Evolutionary conservation across 805 yeast genomes (phyloP).

Genomic region (Cyberlindnera veronae): DNA sequence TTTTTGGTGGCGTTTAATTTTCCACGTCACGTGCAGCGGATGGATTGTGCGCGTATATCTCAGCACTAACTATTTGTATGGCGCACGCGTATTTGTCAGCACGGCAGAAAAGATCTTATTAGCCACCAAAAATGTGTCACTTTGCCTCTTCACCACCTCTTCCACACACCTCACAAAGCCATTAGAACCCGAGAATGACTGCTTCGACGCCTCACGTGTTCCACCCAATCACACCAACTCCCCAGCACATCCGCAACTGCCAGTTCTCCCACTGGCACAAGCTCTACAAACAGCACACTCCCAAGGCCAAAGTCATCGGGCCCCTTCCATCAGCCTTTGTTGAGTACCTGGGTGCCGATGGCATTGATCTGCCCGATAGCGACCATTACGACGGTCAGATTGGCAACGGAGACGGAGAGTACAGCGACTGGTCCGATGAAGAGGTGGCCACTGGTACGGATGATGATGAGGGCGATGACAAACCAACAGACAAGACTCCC

Average conservation of each 20-base stretch:
- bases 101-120: too few species aligned
- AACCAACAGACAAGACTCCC: constrained; percentile 10
- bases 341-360: constrained; percentile 61
- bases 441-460: constrained; percentile 23
- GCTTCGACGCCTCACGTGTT: constrained; percentile 19
- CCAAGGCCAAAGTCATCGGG: constrained; percentile 49
- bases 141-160: too few species aligned
- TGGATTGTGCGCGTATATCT: too few species aligned
- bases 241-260: constrained; percentile 47
- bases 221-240: constrained; percentile 28
- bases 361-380: constrained; percentile 57
- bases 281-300: constrained; percentile 43
- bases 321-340: constrained; percentile 59
- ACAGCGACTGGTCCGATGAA: constrained; percentile 68
- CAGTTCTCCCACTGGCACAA: constrained; percentile 59
- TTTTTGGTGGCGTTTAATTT: too few species aligned
- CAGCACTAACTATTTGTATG: neutral
- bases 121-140: too few species aligned
- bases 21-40: too few species aligned
- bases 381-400: constrained; percentile 32
- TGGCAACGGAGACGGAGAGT: constrained; percentile 56
- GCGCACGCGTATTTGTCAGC: neutral
- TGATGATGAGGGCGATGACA: constrained; percentile 17
- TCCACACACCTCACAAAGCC: too few species aligned
- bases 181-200: too few species aligned